phyloP scores from a whole-genome alignment of 352 stramenopile species.

The Globisporangium rhizosaccharum region DNA sequence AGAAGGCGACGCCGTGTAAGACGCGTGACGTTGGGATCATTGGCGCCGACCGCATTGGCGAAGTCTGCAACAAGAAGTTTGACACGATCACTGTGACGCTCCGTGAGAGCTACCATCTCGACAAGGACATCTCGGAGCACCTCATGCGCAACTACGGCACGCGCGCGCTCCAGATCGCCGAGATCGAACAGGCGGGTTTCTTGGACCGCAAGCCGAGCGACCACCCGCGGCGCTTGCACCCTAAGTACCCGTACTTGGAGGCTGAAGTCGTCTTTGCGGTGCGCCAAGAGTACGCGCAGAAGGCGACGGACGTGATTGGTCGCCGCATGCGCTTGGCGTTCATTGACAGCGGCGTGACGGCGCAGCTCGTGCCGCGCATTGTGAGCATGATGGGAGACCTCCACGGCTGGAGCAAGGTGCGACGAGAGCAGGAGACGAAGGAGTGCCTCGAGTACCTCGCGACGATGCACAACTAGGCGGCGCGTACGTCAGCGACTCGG shows the following conservation, averaged over 20 bases:
- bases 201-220: constrained; percentile 79
- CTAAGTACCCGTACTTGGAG: constrained; percentile 94
- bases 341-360: constrained; percentile 84
- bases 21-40: constrained; percentile 84
- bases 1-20: constrained; percentile 68
- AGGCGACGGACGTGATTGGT: constrained; percentile 90
- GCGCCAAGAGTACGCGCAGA: constrained; percentile 92
- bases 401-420: constrained; percentile 78
- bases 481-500: neutral
- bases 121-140: constrained; percentile 93
- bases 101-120: constrained; percentile 90
- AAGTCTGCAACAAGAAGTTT: constrained; percentile 96
- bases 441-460: constrained; percentile 75
- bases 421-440: constrained; percentile 63
- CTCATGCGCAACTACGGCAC: constrained; percentile 96
- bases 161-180: constrained; percentile 91
- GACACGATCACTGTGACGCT: constrained; percentile 93
- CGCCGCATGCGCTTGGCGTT: constrained; percentile 91
- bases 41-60: constrained; percentile 86
- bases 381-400: constrained; percentile 92
- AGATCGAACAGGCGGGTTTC: constrained; percentile 87
- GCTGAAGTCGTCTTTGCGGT: constrained; percentile 93
- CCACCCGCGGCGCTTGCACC: constrained; percentile 84
- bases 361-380: constrained; percentile 77
- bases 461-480: constrained; percentile 75